Conservation (phyloP, 2,329 filamentous ascomycete species). For the Trichoderma afroharzianum region DNA sequence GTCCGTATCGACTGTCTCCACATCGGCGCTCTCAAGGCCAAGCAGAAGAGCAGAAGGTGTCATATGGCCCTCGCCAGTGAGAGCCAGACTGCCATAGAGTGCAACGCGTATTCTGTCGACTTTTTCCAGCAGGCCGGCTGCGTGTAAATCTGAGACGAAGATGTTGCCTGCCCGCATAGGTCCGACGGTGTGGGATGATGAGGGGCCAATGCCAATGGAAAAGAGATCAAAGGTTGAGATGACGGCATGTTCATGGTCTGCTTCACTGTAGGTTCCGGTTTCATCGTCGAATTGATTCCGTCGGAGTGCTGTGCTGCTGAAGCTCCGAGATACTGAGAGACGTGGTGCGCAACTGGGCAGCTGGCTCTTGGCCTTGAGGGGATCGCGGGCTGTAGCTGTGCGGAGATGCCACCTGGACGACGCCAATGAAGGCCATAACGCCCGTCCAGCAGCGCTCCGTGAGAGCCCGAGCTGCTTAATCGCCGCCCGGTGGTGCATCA, state of each 20-base stretch:
- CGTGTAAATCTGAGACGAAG: constrained; percentile 3
- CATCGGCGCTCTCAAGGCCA: constrained; percentile 5
- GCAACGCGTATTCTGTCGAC: constrained; percentile 5
- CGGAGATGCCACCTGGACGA: not conserved
- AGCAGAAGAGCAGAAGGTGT: constrained; percentile 12
- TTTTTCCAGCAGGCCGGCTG: constrained; percentile 1
- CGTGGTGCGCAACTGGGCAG: not conserved
- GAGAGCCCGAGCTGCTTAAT: not conserved
- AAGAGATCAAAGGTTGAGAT: constrained; percentile 14
- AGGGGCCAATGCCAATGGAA: constrained; percentile 12
- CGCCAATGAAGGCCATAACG: not conserved
- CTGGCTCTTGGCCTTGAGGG: not conserved
- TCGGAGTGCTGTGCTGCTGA: not conserved
- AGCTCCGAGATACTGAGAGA: not conserved
- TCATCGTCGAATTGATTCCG: not conserved
- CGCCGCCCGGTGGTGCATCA: not conserved
- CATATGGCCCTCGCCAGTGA: constrained; percentile 14
- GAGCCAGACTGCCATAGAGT: constrained; percentile 9
- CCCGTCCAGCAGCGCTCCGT: not conserved
- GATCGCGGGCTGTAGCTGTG: not conserved
- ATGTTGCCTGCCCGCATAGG: constrained; percentile 11
- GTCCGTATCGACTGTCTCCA: constrained; percentile 7
- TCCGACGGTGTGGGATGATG: constrained; percentile 7
- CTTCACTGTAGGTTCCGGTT: constrained; percentile 6
- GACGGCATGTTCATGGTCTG: constrained; percentile 9